Conservation (phyloP, 1,139 yeast genomes). For the Hyphopichia khmerensis region DNA sequence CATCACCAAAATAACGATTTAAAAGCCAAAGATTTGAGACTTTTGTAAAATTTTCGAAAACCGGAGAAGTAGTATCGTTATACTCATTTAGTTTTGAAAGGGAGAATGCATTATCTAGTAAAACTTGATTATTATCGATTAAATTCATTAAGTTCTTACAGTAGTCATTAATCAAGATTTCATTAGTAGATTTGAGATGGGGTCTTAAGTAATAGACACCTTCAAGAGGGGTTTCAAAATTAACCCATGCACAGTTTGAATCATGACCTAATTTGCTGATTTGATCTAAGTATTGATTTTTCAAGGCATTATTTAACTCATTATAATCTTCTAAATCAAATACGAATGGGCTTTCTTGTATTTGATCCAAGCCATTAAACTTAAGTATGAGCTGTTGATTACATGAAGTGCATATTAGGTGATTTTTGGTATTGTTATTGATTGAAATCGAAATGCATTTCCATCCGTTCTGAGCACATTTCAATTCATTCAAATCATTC, state of each 20-base stretch:
- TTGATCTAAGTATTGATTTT: slow-evolving; percentile 23
- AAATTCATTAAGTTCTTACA: slow-evolving; percentile 27
- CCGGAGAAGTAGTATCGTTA: slow-evolving; percentile 5
- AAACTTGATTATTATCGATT: slow-evolving; percentile 23
- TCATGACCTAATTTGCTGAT: slow-evolving; percentile 28
- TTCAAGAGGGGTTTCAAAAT: slow-evolving; percentile 33
- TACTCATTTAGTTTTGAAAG: slow-evolving; percentile 2
- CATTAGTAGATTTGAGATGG: slow-evolving; percentile 30
- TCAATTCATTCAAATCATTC: slow-evolving; percentile 27
- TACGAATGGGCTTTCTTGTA: slow-evolving; percentile 12
- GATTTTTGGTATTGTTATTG: slow-evolving; percentile 26
- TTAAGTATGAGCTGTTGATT: slow-evolving; percentile 26
- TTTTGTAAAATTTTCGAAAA: slow-evolving; percentile 14
- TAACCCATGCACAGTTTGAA: slow-evolving; percentile 36
- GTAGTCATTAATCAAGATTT: slow-evolving; percentile 26
- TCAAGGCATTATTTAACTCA: slow-evolving; percentile 24
- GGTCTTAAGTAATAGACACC: slow-evolving; percentile 40
- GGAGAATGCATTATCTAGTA: slow-evolving; percentile 14
- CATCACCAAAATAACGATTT: slow-evolving; percentile 25
- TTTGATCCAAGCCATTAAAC: slow-evolving; percentile 18
- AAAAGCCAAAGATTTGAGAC: slow-evolving; percentile 34
- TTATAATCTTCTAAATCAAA: slow-evolving; percentile 22
- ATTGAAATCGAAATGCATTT: slow-evolving; percentile 30
- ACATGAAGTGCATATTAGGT: slow-evolving; percentile 36
- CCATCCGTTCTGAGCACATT: slow-evolving; percentile 46